A percentile compares a stretch with the other conserved stretches of the same genome.
Conservation (phyloP, 768 basidiomycete species). For the Lactarius hengduanensis region DNA sequence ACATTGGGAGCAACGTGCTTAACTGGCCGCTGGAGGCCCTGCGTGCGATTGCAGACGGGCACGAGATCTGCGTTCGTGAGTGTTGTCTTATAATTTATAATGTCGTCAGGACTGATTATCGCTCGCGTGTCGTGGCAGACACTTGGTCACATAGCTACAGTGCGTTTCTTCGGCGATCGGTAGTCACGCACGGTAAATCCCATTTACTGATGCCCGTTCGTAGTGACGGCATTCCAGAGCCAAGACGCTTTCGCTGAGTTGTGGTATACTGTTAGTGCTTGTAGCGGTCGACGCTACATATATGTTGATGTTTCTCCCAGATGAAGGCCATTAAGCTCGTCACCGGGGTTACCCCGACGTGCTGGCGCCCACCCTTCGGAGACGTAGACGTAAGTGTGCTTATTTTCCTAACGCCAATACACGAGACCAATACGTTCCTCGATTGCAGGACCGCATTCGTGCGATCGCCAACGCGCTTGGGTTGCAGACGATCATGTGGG, state of each 20-base stretch:
- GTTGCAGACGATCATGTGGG: slow-evolving; percentile 72
- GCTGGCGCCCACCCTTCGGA: slow-evolving; percentile 63
- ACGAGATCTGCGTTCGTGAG: slow-evolving; percentile 56
- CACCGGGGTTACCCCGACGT: slow-evolving; percentile 55
- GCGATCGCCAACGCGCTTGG: slow-evolving; percentile 65
- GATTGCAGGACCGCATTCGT: slow-evolving; percentile 57
- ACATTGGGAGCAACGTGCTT: slow-evolving; percentile 57
- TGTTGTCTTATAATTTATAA: slow-evolving; percentile 25
- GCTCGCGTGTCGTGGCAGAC: slow-evolving; percentile 28
- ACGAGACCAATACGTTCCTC: not conserved
- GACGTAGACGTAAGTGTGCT: slow-evolving; percentile 50
- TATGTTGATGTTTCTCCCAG: slow-evolving; percentile 26
- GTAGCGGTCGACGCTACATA: not conserved
- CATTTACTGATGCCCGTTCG: not conserved
- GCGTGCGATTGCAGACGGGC: slow-evolving; percentile 52
- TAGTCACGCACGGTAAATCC: not conserved
- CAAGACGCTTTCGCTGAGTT: slow-evolving; percentile 73
- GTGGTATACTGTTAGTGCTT: slow-evolving; percentile 56
- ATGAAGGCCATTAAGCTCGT: slow-evolving; percentile 56
- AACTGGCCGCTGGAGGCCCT: slow-evolving; percentile 57
- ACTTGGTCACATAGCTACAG: slow-evolving; percentile 56
- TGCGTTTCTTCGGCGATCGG: not conserved
- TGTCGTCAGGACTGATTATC: too few relatives aligned
- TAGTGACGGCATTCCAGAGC: slow-evolving; percentile 61
- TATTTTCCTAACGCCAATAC: not conserved